Evolutionary conservation across 345 rosid genomes (phyloP).

Genomic region (Eucalyptus brandiana): DNA sequence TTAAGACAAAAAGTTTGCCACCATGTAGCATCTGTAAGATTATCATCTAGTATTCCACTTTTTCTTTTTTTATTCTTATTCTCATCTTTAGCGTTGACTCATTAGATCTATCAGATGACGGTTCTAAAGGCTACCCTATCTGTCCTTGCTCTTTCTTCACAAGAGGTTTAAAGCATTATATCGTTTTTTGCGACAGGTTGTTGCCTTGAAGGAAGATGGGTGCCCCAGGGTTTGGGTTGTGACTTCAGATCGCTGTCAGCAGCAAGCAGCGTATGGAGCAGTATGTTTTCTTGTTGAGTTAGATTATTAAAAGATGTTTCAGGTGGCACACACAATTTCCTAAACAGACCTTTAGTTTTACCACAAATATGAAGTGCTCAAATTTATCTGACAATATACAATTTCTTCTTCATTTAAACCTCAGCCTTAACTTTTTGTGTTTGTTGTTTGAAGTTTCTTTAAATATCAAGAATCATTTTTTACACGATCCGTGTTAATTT

Average conservation of each 20-base stretch:
- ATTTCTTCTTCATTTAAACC: not conserved
- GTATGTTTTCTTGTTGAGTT: slow-evolving; percentile 18
- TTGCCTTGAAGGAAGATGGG: slow-evolving; percentile 74
- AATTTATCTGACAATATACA: not conserved
- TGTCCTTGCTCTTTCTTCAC: not conserved
- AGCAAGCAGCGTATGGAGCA: slow-evolving; percentile 89
- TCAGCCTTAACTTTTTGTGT: not conserved
- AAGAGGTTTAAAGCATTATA: not conserved
- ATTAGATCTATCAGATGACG: not conserved
- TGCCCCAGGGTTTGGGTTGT: slow-evolving; percentile 96
- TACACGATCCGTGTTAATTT: not conserved
- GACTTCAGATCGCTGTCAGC: slow-evolving; percentile 76
- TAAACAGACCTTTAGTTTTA: not conserved
- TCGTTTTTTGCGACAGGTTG: slow-evolving; percentile 40
- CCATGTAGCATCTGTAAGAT: not conserved
- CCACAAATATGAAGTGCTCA: not conserved
- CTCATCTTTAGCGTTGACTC: not conserved
- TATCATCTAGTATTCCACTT: not conserved
- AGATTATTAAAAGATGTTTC: not conserved
- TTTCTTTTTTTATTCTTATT: not conserved
- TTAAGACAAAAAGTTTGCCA: not conserved
- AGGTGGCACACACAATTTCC: not conserved
- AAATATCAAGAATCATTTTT: not conserved
- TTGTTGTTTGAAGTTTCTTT: not conserved
- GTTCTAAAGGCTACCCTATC: not conserved